Conservation (phyloP, 495 filamentous ascomycete species). For the Tuber aestivum region DNA sequence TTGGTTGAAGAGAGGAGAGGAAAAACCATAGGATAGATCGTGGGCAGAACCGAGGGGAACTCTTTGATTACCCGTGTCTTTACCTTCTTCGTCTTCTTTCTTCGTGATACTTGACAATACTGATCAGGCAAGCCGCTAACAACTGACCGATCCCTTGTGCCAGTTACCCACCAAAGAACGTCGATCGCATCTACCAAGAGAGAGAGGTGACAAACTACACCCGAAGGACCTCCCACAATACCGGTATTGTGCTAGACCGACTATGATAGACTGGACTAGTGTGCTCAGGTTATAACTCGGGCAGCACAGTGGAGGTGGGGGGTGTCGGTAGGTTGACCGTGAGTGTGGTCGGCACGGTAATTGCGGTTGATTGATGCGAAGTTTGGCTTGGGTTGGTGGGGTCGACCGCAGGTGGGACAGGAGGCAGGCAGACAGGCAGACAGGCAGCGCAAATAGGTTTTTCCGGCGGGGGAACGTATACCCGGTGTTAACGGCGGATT, state of each 20-base stretch:
- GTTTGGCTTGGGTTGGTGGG: not conserved
- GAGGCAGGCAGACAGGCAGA: not conserved
- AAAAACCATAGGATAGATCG: too few species aligned
- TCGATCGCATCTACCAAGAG: too few species aligned
- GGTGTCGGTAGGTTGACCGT: not conserved
- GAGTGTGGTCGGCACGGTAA: not conserved
- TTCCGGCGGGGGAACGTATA: not conserved
- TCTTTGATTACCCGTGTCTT: too few species aligned
- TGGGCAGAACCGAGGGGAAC: too few species aligned
- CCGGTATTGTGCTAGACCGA: not conserved
- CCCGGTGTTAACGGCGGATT: not conserved
- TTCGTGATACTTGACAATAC: too few species aligned
- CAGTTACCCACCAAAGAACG: too few species aligned
- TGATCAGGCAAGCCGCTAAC: too few species aligned
- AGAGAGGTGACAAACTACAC: too few species aligned
- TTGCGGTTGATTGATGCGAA: not conserved
- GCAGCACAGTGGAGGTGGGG: not conserved
- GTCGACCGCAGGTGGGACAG: not conserved
- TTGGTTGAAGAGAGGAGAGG: too few species aligned
- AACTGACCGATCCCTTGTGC: too few species aligned
- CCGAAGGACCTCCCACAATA: too few species aligned
- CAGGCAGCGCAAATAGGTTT: not conserved
- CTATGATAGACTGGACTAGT: not conserved
- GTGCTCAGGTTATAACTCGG: not conserved
- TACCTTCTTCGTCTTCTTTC: too few species aligned